Conservation (phyloP, 305 asterid species). For the Solanum hybrid region DNA sequence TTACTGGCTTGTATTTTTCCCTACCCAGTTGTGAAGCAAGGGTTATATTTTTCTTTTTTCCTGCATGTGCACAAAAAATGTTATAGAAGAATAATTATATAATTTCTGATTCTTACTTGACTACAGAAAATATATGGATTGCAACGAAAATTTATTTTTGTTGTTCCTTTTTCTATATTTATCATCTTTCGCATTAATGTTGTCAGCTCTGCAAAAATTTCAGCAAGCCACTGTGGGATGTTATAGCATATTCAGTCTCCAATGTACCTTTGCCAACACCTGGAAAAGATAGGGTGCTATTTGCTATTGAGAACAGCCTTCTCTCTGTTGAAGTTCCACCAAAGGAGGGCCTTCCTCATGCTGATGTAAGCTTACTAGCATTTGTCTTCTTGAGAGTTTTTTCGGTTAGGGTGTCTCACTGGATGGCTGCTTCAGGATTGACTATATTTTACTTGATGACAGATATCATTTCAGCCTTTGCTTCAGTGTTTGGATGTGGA, state of each 20-base stretch:
- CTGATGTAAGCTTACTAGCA: conserved; percentile 61
- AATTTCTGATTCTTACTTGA: not conserved
- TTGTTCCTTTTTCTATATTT: not conserved
- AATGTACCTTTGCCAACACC: conserved; percentile 89
- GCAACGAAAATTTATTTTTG: not conserved
- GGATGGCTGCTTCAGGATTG: not conserved
- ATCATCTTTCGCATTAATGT: conserved; percentile 14
- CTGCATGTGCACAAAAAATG: not conserved
- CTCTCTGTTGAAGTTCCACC: conserved; percentile 94
- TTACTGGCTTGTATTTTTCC: not conserved
- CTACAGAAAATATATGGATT: not conserved
- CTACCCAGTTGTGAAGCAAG: not conserved
- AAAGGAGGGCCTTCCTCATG: conserved; percentile 89
- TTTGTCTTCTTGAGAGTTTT: conserved; percentile 5
- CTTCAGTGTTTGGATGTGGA: conserved; percentile 97
- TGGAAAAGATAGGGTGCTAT: conserved; percentile 82
- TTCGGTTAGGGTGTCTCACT: not conserved
- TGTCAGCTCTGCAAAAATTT: conserved; percentile 32
- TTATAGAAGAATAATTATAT: not conserved
- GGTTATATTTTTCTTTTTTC: not conserved
- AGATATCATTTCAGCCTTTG: conserved; percentile 98
- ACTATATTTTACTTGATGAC: conserved; percentile 27
- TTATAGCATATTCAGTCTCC: conserved; percentile 61
- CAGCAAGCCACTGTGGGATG: conserved; percentile 96
- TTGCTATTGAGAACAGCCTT: conserved; percentile 75